phyloP scores from a whole-genome alignment of 2,329 filamentous ascomycete species.

The Neonectria hederae region DNA sequence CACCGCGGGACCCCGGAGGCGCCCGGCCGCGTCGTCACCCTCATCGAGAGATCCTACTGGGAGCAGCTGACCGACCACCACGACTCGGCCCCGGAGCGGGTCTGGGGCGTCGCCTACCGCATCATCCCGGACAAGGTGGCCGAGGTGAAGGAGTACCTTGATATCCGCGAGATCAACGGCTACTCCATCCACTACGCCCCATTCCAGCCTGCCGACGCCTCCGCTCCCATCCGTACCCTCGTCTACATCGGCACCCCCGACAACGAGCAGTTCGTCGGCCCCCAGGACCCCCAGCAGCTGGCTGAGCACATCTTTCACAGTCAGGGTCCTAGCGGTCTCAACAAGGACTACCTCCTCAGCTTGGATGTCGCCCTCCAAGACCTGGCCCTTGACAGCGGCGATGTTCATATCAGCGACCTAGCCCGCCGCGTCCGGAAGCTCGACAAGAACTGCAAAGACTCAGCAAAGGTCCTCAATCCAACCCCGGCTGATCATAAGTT shows the following conservation, averaged over 20 bases:
- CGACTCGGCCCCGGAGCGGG: slow-evolving; percentile 67
- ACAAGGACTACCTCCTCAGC: slow-evolving; percentile 87
- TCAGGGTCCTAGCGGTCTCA: slow-evolving; percentile 85
- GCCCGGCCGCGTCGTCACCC: slow-evolving; percentile 90
- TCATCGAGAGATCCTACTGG: slow-evolving; percentile 89
- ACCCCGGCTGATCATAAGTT: slow-evolving; percentile 31
- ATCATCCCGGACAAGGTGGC: slow-evolving; percentile 76
- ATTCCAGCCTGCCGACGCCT: slow-evolving; percentile 68
- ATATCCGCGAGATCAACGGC: slow-evolving; percentile 96
- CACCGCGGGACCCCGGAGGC: slow-evolving; percentile 90
- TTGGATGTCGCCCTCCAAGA: slow-evolving; percentile 79
- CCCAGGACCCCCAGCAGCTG: slow-evolving; percentile 79
- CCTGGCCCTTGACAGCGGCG: slow-evolving; percentile 79
- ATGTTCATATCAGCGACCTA: slow-evolving; percentile 86
- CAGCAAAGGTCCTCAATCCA: slow-evolving; percentile 21
- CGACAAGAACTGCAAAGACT: slow-evolving; percentile 35
- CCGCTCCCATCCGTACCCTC: slow-evolving; percentile 63
- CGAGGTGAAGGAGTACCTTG: slow-evolving; percentile 88
- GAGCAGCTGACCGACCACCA: slow-evolving; percentile 76
- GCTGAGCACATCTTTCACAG: slow-evolving; percentile 83
- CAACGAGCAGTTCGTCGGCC: slow-evolving; percentile 91
- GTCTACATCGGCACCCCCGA: slow-evolving; percentile 95
- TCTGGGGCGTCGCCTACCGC: slow-evolving; percentile 95
- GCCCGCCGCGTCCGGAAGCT: slow-evolving; percentile 76
- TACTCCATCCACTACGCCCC: slow-evolving; percentile 93